Base-by-base conservation (phyloP, 495 filamentous ascomycete genomes). In the Melanomma pulvis-pyrius region DNA sequence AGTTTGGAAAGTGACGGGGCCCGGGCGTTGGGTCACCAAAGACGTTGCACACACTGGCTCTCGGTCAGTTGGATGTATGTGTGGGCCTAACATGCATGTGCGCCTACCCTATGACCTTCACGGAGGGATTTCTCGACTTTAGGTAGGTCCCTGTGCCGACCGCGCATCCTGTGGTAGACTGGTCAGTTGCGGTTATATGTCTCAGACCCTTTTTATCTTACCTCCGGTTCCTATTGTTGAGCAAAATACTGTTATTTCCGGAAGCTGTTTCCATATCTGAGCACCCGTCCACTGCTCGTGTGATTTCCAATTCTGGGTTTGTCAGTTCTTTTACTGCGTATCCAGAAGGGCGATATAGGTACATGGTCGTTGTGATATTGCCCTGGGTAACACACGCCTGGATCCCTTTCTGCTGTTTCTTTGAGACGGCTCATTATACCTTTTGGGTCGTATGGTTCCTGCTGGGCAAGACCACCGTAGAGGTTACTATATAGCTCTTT, bases 201-300 rank as follows among this genome's bases (percentile, higher is more conserved):
- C 6, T 41, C 34, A 7, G n/a, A 41, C 34, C 17, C 11, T 3
- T 50, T n/a, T 3, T 11, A 12, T 47, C 67, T 44, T 70, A 73
- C 78, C 78, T 15, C 76, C 74, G 2, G 83, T 88, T 15, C 85
- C 85, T 75, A 88, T 81, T 1, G 82, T 81, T 17, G 82, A 79
- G 65, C 83, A 86, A 32, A 88, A 77, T 4, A 88, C 76, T 55
- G 81, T 85, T 61, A 86, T 82, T 59, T 86, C 79, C 0, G 84
- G 84, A 1, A 86, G 71, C 59, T 88, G 84, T 59, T 74, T 80
- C 61, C 80, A 75, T 51, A 88, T 83, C 63, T 87, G 84, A 0
- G 82, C 82, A 1, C 84, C 85, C 0, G 84, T 87, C 84, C 84
- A 86, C 47, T 80, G 80, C 29, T 82, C 71, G 65, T 88, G 85